Conservation (phyloP, 2,329 filamentous ascomycete genomes). For the Botryosphaeria dothidea region DNA sequence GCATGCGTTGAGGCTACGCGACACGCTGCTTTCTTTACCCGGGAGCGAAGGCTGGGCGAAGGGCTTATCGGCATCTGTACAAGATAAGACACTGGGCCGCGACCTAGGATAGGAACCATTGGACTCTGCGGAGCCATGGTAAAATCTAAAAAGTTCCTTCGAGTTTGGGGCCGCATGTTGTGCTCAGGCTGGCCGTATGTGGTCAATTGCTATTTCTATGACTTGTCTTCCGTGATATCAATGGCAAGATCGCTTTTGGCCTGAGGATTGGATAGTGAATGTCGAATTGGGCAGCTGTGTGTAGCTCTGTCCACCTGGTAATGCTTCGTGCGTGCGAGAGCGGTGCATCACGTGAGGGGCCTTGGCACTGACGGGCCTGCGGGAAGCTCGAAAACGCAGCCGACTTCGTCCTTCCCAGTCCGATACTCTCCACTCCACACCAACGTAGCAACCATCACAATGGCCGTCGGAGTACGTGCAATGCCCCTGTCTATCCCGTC, state of each 20-base stretch:
- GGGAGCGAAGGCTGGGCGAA: conserved; percentile 17
- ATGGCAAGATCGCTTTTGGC: not conserved
- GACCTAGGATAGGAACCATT: conserved; percentile 14
- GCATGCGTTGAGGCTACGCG: not conserved
- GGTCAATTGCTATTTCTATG: not conserved
- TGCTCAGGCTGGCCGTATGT: not conserved
- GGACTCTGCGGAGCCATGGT: conserved; percentile 14
- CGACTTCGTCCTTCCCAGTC: conserved; percentile 42
- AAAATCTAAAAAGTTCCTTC: conserved; percentile 20
- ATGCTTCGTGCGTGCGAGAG: not conserved
- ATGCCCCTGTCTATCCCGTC: conserved; percentile 21
- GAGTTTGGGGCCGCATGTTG: not conserved
- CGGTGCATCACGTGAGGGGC: conserved; percentile 4
- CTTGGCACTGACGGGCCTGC: conserved; percentile 10
- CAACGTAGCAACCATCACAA: conserved; percentile 42
- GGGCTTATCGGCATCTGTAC: conserved; percentile 15
- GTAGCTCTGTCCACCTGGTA: not conserved
- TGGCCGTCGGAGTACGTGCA: conserved; percentile 46
- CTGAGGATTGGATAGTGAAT: not conserved
- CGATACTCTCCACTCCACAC: conserved; percentile 41
- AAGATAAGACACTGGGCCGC: conserved; percentile 16
- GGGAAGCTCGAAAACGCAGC: conserved; percentile 20
- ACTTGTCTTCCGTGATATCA: not conserved
- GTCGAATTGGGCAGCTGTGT: not conserved
- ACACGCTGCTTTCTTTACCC: not conserved